Base-by-base conservation (phyloP, 2,329 filamentous ascomycete species). In the Botrytis elliptica region DNA sequence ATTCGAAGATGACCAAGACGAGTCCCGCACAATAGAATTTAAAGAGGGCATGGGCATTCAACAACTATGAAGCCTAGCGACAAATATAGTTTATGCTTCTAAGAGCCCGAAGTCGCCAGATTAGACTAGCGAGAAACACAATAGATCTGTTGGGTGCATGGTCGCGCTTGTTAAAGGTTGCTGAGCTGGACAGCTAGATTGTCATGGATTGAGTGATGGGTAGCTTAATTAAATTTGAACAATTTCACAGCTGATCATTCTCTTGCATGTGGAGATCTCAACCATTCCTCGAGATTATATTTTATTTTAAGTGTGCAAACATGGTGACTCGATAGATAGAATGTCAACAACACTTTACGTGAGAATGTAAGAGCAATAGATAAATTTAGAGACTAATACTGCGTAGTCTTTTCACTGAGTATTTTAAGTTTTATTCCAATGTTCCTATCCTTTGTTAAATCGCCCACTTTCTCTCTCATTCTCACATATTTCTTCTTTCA, bases 71-170 rank as follows among this genome's bases (percentile, higher is more conserved):
- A 49, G 44, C 5, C 4, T n/a, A n/a, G 9, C 7, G 4, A 22
- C 16, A 25, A 4, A 22, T 66, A 16, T 12, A 0, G 4, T 10
- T 7, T 16, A 16, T 18, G 8, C 4, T 25, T 66, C 12, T 38
- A 9, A 33, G n/a, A 18, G n/a, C 5, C 6, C 1, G 4, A 7
- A 22, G 33, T 1, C 20, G 14, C 22, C 16, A n/a, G 3, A 7
- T 14, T 18, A 12, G 38, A 20, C 6, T 20, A 29, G 3, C 7
- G 9, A 8, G 6, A 14, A 42, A 29, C 20, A 42, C 0, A 42
- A 29, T 16, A 46, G 4, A 36, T 33, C 22, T 16, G 20, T 18
- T 33, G 18, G 29, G 10, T 20, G 12, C 25, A 10, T 10, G 16
- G 16, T 44, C 25, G 40, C 3, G 40, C 25, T 10, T 18, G n/a